These are phyloP conservation scores for Agrocybe chaxingu DNA, from an alignment of 768 basidiomycete species.

Conservation along the genomic window DNA sequence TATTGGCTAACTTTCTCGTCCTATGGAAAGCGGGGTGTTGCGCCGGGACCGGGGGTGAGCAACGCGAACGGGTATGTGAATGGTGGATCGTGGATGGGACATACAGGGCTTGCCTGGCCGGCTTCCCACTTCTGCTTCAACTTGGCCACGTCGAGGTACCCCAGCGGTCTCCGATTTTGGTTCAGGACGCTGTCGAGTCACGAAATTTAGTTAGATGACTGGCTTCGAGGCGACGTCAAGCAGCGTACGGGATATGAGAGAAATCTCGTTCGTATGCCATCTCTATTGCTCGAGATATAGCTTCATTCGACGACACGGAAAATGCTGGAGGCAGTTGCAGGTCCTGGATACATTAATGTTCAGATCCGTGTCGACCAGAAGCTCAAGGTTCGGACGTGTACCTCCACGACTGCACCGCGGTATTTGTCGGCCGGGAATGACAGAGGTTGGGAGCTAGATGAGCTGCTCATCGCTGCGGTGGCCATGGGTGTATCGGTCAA, in stretches of 20 bases:
- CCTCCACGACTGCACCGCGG: slow-evolving; percentile 90
- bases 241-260: slow-evolving; percentile 80
- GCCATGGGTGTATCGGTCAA: slow-evolving; percentile 9
- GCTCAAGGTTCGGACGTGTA: slow-evolving; percentile 22
- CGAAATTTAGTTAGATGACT: neutral
- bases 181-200: slow-evolving; percentile 64
- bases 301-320: slow-evolving; percentile 67
- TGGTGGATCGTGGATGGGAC: slow-evolving; percentile 18
- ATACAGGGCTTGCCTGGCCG: slow-evolving; percentile 65
- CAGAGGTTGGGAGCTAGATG: slow-evolving; percentile 9
- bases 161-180: slow-evolving; percentile 67
- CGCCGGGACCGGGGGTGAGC: neutral
- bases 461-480: slow-evolving; percentile 16
- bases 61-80: neutral
- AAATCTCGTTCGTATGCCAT: slow-evolving; percentile 93
- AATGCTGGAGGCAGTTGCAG: slow-evolving; percentile 87
- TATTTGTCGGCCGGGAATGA: slow-evolving; percentile 49
- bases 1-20: slow-evolving; percentile 66
- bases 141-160: slow-evolving; percentile 76
- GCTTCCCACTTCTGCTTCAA: slow-evolving; percentile 81
- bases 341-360: slow-evolving; percentile 40
- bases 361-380: neutral
- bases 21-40: slow-evolving; percentile 29
- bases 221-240: neutral
- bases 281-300: slow-evolving; percentile 74